phyloP scores from a whole-genome alignment of 2,329 filamentous ascomycete genomes.

The Colletotrichum scovillei region DNA sequence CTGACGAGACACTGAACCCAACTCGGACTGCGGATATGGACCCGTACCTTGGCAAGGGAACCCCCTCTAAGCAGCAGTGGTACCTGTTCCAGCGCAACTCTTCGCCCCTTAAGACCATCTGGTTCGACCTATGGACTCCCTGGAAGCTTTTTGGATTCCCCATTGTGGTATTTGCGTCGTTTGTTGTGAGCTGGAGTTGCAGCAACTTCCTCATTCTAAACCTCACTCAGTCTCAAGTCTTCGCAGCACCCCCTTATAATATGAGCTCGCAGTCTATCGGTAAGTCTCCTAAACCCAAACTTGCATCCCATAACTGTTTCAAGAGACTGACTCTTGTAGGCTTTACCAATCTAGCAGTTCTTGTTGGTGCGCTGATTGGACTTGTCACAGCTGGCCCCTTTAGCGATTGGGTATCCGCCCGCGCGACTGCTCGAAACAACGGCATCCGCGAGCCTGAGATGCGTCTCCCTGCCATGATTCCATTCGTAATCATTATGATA shows the following conservation, averaged over 20 bases:
- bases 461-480: constrained; percentile 56
- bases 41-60: constrained; percentile 66
- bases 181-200: constrained; percentile 65
- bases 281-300: background rate
- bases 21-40: background rate
- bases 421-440: constrained; percentile 53
- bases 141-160: constrained; percentile 72
- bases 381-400: constrained; percentile 34
- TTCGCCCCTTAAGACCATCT: constrained; percentile 52
- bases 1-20: background rate
- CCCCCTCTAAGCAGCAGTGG: constrained; percentile 67
- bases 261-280: background rate
- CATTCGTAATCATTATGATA: constrained; percentile 57
- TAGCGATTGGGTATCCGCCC: constrained; percentile 55
- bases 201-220: constrained; percentile 63
- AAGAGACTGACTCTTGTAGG: background rate
- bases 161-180: constrained; percentile 71
- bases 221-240: constrained; percentile 54
- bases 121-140: constrained; percentile 67
- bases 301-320: background rate
- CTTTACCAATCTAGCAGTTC: background rate
- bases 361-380: background rate
- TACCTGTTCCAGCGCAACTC: constrained; percentile 57
- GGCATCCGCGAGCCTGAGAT: constrained; percentile 61
- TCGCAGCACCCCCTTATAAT: constrained; percentile 33